Base-by-base conservation (phyloP, 176 grass and related monocot genomes). In the Hordeum marinum region DNA sequence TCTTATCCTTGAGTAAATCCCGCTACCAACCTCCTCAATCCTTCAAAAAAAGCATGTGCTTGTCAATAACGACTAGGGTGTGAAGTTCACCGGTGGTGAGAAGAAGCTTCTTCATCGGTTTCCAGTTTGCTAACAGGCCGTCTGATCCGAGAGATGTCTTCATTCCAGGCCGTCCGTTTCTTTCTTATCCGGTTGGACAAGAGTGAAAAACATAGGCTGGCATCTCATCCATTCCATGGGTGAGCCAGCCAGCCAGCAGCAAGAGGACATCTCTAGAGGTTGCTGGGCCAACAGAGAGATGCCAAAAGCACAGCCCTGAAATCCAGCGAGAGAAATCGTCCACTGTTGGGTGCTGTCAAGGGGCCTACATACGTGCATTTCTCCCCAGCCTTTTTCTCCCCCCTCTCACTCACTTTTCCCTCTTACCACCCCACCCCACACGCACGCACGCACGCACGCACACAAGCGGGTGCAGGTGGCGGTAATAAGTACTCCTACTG, bases 261-360 rank as follows among this genome's bases (percentile, higher is more conserved):
- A 17, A 17, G 46, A 55, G 0, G 52, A 55, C 21, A 20, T 20
- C 62, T 31, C 32, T 1, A n/a, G n/a, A n/a, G n/a, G n/a, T n/a
- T n/a, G 67, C 64, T 4, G 35, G 8, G 76, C 87, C 87, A 89
- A 85, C 61, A 74, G 77, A n/a, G 69, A 85, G 70, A 68, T 14
- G 87, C 68, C 87, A 85, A 85, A 62, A 75, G 26, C 87, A 37
- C 35, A 65, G 42, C 76, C 87, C 87, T 46, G 69, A 85, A 89
- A 68, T 61, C 82, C 68, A 67, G 82, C 76, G 14, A 57, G 48
- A 74, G 42, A 88, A 20, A 34, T 41, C 86, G 3, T 35, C 3
- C 59, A 72, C 46, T 84, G 81, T 67, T 84, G 68, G 81, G 76
- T 80, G 59, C 27, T 80, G 76, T 67, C 87, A 80, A 25, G 87